Evolutionary conservation across 148 eudicot species (phyloP).

Genomic region (Heliosperma pusillum): DNA sequence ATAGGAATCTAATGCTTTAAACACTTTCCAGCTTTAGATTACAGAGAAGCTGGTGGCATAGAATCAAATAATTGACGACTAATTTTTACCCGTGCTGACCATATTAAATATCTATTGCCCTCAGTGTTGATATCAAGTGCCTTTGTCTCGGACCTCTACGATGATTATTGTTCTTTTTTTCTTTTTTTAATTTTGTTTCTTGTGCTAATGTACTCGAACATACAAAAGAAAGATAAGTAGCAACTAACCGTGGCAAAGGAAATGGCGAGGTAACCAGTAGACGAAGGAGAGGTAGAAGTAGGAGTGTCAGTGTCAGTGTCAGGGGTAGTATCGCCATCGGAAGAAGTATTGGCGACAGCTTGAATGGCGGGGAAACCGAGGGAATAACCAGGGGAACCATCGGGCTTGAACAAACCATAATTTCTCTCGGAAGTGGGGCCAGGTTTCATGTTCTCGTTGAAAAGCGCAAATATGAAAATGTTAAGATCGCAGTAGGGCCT

Average conservation of each 20-base stretch:
- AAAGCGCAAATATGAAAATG: constrained; percentile 72
- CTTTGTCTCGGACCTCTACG: no score
- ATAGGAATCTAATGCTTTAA: not conserved
- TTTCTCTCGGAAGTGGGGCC: constrained; percentile 93
- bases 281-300: constrained; percentile 29
- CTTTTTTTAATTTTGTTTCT: no score
- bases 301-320: not conserved
- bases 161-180: no score
- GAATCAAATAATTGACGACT: no score
- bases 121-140: not conserved
- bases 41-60: not conserved
- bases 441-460: constrained; percentile 89
- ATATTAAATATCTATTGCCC: not conserved
- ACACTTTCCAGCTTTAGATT: not conserved
- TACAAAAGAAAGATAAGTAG: not conserved
- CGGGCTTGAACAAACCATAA: constrained; percentile 87
- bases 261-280: constrained; percentile 63
- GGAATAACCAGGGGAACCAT: constrained; percentile 64
- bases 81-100: no score
- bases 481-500: constrained; percentile 59
- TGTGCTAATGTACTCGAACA: no score
- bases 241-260: constrained; percentile 55
- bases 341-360: constrained; percentile 27
- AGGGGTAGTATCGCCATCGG: not conserved
- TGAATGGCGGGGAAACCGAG: constrained; percentile 43